A percentile compares a stretch with the other conserved stretches of the same genome.
Conservation (phyloP, 352 stramenopile species). For the Globisporangium carolinianum region DNA sequence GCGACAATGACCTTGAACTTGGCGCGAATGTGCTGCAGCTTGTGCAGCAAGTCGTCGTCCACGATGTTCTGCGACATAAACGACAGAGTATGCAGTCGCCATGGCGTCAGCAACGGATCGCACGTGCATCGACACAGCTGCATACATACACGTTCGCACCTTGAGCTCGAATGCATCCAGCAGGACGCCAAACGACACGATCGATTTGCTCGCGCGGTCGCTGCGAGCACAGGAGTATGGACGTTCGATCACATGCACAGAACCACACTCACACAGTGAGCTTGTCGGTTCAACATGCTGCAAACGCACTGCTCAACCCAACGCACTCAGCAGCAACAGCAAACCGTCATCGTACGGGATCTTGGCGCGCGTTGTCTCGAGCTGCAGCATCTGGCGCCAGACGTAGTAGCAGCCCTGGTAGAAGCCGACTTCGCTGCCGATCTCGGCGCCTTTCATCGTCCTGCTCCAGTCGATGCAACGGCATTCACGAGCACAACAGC, state of each 20-base stretch:
- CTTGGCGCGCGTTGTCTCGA: conserved; percentile 22
- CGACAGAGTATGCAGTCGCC: neutral
- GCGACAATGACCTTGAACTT: conserved; percentile 81
- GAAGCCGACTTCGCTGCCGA: conserved; percentile 77
- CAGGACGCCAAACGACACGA: conserved; percentile 43
- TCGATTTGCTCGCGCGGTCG: conserved; percentile 47
- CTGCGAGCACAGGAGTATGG: conserved; percentile 13
- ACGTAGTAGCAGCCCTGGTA: conserved; percentile 73
- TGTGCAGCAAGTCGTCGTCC: conserved; percentile 68
- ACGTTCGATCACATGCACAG: too few species aligned
- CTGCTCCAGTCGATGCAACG: conserved; percentile 14
- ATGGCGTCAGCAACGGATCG: neutral
- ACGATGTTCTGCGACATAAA: conserved; percentile 48
- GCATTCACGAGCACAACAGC: conserved; percentile 1
- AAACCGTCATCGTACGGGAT: conserved; percentile 26
- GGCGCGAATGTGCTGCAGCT: conserved; percentile 63
- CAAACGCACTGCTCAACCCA: neutral
- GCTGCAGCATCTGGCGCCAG: conserved; percentile 55
- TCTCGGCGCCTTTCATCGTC: conserved; percentile 71
- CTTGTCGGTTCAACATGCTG: neutral
- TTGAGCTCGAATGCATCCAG: conserved; percentile 58
- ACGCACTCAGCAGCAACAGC: neutral
- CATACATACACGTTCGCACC: conserved; percentile 18
- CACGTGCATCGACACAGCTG: neutral
- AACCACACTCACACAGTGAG: neutral